These are phyloP conservation scores for Grigorovia humatica DNA, from an alignment of 805 yeast genomes.

Conservation along the genomic window DNA sequence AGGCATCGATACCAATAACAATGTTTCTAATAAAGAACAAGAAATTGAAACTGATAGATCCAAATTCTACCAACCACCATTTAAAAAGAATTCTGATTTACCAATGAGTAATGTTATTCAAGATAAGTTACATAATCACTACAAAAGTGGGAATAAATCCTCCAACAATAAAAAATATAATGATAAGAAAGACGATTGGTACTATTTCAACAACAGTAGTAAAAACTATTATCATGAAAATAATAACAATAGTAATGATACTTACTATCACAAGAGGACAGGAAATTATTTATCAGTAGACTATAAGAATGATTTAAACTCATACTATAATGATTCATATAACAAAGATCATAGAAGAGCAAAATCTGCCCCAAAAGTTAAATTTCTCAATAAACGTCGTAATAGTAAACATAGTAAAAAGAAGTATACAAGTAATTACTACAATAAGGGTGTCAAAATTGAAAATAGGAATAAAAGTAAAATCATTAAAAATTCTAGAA, in stretches of 20 bases:
- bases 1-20: not conserved
- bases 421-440: conserved; percentile 7
- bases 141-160: not conserved
- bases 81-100: conserved; percentile 6
- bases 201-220: not conserved
- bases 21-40: not conserved
- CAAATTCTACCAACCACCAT: not conserved
- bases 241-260: not conserved
- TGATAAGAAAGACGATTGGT: not conserved
- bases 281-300: not conserved
- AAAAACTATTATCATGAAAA: not conserved
- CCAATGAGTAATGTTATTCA: conserved; percentile 6
- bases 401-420: conserved; percentile 8
- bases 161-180: not conserved
- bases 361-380: conserved; percentile 24
- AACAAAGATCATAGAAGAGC: conserved; percentile 11
- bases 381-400: conserved; percentile 22
- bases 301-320: not conserved
- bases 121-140: conserved; percentile 3
- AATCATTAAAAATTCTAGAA: conserved; percentile 32
- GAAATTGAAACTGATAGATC: not conserved
- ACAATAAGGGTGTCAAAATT: conserved; percentile 22
- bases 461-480: conserved; percentile 17
- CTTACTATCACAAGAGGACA: not conserved
- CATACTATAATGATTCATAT: not conserved